Base-by-base conservation (phyloP, 257 asterid species). In the Nicotiana obtusifolia region DNA sequence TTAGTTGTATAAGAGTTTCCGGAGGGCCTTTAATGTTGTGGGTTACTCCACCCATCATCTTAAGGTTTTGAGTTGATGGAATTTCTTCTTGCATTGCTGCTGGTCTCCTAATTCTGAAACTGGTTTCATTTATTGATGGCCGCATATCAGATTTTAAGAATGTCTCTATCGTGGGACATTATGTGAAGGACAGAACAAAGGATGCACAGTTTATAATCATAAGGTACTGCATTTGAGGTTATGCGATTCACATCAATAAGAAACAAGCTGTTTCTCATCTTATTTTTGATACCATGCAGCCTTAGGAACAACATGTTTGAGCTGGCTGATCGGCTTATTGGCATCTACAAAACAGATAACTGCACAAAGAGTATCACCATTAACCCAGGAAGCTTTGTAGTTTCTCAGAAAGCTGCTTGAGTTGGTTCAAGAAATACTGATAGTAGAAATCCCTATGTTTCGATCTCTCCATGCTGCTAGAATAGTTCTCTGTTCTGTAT, bases 281-380 rank as follows among this genome's bases (percentile, higher is more conserved):
- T 5, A 76, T 5, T 81, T 73, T 53, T 67, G 35, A 56, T n/a
- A 76, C 60, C 10, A 24, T 88, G 87, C 94, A 94, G 99, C 88
- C 98, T 96, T 52, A 90, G 99, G 33, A 91, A 94, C 89, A 94
- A 96, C 90, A 96, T 96, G 98, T 94, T 96, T 83, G 98, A 96
- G 91, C 83, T 96, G 87, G 99, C 98, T 0, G 98, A 93, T 87
- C 95, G 99, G 22, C 95, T 96, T 0, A 97, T 96, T 37, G 98
- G 98, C 16, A 94, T 96, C 78, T 94, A 96, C 66, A 96, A 96
- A 87, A 96, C 98, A n/a, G 98, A 94, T 84, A 94, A 96, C 77
- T 94, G 98, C 95, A 96, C 99, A 77, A 96, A 96, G 91, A 96
- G 98, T 76, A 91, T 94, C 67, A 92, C 98, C 5, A 94, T 96